These are phyloP conservation scores for Leersia perrieri DNA, from an alignment of 176 grass and related monocot genomes.

Conservation along the genomic window DNA sequence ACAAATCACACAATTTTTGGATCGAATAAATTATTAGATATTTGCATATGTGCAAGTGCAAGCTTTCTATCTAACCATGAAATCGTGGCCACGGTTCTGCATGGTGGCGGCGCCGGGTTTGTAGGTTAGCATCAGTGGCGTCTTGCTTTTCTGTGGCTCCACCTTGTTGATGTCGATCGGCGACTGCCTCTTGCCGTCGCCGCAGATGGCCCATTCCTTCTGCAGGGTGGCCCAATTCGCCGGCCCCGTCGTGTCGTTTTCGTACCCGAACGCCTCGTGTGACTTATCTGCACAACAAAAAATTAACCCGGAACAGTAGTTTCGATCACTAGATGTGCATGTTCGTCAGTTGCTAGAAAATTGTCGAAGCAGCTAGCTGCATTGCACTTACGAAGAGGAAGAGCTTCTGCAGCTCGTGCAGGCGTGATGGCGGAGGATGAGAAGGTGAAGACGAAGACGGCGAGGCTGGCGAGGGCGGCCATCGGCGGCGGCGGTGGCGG, in stretches of 20 bases:
- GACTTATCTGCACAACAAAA: slow-evolving; percentile 25
- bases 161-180: slow-evolving; percentile 57
- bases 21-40: background rate
- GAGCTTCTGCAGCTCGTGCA: background rate
- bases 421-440: background rate
- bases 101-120: slow-evolving; percentile 4
- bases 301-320: background rate
- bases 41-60: background rate
- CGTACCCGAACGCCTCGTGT: slow-evolving; percentile 45
- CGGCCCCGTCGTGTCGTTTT: slow-evolving; percentile 22
- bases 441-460: background rate
- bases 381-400: background rate
- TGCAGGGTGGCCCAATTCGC: slow-evolving; percentile 42
- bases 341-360: too few relatives aligned
- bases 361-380: background rate
- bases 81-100: slow-evolving; percentile 65
- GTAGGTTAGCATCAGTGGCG: slow-evolving; percentile 33
- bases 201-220: slow-evolving; percentile 49
- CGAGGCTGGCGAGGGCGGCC: background rate
- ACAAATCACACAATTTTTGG: background rate
- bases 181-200: slow-evolving; percentile 55
- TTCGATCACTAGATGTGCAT: too few relatives aligned
- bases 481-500: background rate
- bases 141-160: slow-evolving; percentile 24
- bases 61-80: slow-evolving; percentile 31